Conservation (phyloP, 2,329 filamentous ascomycete genomes). For the Neopestalotiopsis sp. region DNA sequence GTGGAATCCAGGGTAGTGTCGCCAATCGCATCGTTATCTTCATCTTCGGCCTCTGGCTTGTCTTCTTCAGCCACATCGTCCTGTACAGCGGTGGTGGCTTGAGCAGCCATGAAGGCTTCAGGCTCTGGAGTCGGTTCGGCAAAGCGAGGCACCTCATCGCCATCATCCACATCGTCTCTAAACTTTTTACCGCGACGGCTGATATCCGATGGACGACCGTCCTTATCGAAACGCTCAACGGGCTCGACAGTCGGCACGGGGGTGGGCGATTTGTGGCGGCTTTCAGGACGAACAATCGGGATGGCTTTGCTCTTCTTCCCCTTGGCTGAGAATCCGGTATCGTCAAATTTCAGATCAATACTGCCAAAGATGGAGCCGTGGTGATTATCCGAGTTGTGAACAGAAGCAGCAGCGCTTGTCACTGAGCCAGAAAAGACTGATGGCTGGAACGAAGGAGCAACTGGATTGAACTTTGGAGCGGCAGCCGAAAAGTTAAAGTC, state of each 20-base stretch:
- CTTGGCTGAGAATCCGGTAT: slow-evolving; percentile 69
- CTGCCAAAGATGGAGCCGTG: slow-evolving; percentile 70
- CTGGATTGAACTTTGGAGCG: slow-evolving; percentile 74
- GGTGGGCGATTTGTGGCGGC: slow-evolving; percentile 39
- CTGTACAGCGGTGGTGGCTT: background rate
- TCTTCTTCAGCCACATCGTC: slow-evolving; percentile 35
- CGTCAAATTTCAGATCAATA: slow-evolving; percentile 66
- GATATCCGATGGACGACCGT: slow-evolving; percentile 68
- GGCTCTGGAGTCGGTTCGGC: slow-evolving; percentile 57
- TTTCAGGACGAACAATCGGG: slow-evolving; percentile 75
- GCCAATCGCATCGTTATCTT: slow-evolving; percentile 46
- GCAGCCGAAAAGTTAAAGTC: slow-evolving; percentile 73
- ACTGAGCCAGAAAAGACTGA: slow-evolving; percentile 53
- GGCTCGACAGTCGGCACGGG: slow-evolving; percentile 9
- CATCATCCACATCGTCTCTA: slow-evolving; percentile 67
- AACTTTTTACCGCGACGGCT: slow-evolving; percentile 76
- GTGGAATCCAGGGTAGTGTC: slow-evolving; percentile 63
- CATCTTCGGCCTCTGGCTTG: slow-evolving; percentile 46
- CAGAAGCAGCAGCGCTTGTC: slow-evolving; percentile 50
- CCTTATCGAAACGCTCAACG: slow-evolving; percentile 53
- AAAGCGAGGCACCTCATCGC: slow-evolving; percentile 77
- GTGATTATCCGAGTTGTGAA: slow-evolving; percentile 48
- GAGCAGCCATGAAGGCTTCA: slow-evolving; percentile 26
- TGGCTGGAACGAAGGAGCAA: slow-evolving; percentile 79
- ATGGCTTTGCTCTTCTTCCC: slow-evolving; percentile 81